Percentiles rank a stretch among this genome's conserved stretches.
phyloP scores from a whole-genome alignment of 768 basidiomycete species.

The Rhodosporidiobolus sp. region DNA sequence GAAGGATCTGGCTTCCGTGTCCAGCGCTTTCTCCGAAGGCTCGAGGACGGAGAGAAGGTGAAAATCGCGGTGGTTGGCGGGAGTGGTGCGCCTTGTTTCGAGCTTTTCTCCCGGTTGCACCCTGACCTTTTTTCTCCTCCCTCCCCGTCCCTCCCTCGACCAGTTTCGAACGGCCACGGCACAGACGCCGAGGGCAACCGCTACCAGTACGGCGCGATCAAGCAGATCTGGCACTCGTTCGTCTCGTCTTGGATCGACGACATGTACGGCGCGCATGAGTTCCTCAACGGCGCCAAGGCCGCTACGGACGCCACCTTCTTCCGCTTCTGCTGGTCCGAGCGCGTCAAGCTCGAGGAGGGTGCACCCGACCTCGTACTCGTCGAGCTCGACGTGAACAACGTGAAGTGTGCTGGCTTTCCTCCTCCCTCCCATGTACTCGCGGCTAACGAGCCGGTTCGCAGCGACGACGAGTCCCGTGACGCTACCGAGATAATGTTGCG shows the following conservation, averaged over 20 bases:
- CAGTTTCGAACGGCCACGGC: constrained; percentile 2
- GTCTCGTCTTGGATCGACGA: neutral
- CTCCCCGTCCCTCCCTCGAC: too few species aligned
- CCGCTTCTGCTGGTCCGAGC: constrained; percentile 1
- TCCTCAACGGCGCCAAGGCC: neutral
- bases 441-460: neutral
- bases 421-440: neutral
- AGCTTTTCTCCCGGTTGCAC: fast-evolving
- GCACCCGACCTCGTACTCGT: constrained; percentile 4
- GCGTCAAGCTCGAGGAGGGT: neutral
- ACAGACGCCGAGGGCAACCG: neutral
- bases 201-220: neutral
- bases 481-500: neutral
- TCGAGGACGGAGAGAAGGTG: neutral
- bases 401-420: neutral
- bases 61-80: constrained; percentile 4
- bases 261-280: neutral
- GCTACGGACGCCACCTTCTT: constrained; percentile 1
- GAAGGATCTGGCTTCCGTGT: constrained; percentile 1
- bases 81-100: neutral
- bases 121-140: neutral
- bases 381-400: constrained; percentile 11
- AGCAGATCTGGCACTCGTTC: neutral
- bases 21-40: neutral
- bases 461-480: neutral